Evolutionary conservation across 306 rosid species (phyloP).

Genomic region (Gillenia trifoliata): DNA sequence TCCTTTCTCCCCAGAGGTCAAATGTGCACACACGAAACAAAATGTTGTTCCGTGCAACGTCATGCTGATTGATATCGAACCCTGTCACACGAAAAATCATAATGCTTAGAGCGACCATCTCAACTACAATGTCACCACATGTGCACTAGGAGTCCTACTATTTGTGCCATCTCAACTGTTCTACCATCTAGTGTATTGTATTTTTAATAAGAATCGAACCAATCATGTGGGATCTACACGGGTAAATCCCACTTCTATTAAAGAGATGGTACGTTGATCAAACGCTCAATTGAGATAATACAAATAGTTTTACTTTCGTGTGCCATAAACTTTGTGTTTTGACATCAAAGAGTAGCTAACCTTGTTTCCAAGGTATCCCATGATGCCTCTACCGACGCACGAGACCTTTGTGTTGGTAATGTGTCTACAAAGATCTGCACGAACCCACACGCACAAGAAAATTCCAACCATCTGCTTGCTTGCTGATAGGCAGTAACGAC

Average conservation of each 20-base stretch:
- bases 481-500: conserved; percentile 44
- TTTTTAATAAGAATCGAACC: too few relatives aligned
- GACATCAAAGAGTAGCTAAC: conserved; percentile 23
- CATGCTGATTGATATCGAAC: conserved; percentile 85
- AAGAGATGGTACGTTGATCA: neutral
- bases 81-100: conserved; percentile 32
- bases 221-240: neutral
- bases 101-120: neutral
- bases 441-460: conserved; percentile 76
- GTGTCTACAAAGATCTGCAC: conserved; percentile 37
- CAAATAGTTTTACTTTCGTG: neutral
- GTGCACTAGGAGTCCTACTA: neutral
- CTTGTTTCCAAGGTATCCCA: conserved; percentile 97
- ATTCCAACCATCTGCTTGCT: conserved; percentile 98
- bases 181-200: too few relatives aligned
- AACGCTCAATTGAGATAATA: too few relatives aligned
- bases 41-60: conserved; percentile 52
- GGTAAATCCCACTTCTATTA: too few relatives aligned
- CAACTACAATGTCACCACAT: neutral
- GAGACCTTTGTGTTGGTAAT: conserved; percentile 55
- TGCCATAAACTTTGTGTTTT: neutral
- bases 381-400: conserved; percentile 75
- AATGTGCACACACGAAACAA: conserved; percentile 91
- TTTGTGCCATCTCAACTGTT: neutral
- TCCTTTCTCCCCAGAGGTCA: conserved; percentile 83